These are phyloP conservation scores for Pleoardoris graminearum DNA, from an alignment of 2,329 filamentous ascomycete species.

Conservation along the genomic window DNA sequence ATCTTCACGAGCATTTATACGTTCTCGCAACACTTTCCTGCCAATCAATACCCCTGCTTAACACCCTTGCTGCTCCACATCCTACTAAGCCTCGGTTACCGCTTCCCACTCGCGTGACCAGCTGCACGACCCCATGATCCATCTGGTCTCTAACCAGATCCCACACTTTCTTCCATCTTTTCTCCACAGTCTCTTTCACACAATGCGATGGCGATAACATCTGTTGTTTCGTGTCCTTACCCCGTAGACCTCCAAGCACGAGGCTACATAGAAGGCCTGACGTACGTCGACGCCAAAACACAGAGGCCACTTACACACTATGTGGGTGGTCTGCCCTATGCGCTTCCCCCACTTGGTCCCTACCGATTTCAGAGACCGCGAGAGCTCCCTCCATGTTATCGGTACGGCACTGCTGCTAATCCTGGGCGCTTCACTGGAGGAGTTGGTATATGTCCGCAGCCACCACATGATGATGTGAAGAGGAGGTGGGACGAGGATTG, in stretches of 20 bases:
- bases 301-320: conserved; percentile 51
- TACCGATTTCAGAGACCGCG: conserved; percentile 56
- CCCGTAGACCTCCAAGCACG: conserved; percentile 46
- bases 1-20: conserved; percentile 44
- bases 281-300: conserved; percentile 42
- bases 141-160: background rate
- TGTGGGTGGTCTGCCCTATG: conserved; percentile 61
- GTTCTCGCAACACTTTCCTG: background rate
- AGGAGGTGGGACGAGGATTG: conserved; percentile 57
- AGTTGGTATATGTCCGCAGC: conserved; percentile 57
- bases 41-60: conserved; percentile 2
- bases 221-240: conserved; percentile 31
- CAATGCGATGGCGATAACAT: conserved; percentile 17
- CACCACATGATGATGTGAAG: conserved; percentile 28
- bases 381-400: conserved; percentile 52
- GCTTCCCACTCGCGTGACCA: background rate
- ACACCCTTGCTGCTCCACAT: conserved; percentile 2
- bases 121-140: conserved; percentile 1
- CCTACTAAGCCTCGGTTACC: conserved; percentile 4
- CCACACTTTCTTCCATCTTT: background rate
- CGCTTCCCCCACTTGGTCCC: conserved; percentile 52
- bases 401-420: conserved; percentile 54
- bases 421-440: conserved; percentile 52
- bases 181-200: background rate
- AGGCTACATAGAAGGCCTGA: conserved; percentile 56